Conservation (phyloP, 495 filamentous ascomycete genomes). For the Tuber calosporum region DNA sequence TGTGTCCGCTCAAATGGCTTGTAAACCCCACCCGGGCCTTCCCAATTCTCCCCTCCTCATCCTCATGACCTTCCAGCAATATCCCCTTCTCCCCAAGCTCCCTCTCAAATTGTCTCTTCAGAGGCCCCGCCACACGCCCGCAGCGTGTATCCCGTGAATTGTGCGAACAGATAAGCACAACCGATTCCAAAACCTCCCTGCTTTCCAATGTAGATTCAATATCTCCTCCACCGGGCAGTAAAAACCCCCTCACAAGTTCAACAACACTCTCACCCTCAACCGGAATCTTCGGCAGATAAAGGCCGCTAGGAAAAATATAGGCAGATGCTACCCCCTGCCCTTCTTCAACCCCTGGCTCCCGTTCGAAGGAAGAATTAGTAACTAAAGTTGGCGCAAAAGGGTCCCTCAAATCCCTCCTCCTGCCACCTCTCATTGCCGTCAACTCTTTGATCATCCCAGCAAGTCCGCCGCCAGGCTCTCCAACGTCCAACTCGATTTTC, state of each 20-base stretch:
- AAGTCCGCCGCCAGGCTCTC: slow-evolving; percentile 53
- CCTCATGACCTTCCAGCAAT: slow-evolving; percentile 22
- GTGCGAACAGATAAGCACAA: slow-evolving; percentile 81
- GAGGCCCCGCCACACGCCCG: slow-evolving; percentile 66
- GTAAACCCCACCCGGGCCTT: slow-evolving; percentile 61
- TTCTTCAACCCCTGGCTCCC: slow-evolving; percentile 24
- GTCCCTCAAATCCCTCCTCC: slow-evolving; percentile 48
- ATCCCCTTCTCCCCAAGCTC: slow-evolving; percentile 43
- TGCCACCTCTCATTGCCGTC: slow-evolving; percentile 58
- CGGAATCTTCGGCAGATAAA: slow-evolving; percentile 46
- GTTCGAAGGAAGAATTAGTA: slow-evolving; percentile 19
- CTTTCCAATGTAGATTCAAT: slow-evolving; percentile 13
- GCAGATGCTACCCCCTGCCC: slow-evolving; percentile 40
- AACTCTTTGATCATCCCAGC: slow-evolving; percentile 63
- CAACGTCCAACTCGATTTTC: slow-evolving; percentile 55
- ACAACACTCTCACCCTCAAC: slow-evolving; percentile 44
- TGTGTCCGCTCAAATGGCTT: slow-evolving; percentile 87
- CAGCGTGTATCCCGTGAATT: slow-evolving; percentile 71
- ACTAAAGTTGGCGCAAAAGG: slow-evolving; percentile 28
- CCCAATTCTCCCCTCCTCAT: slow-evolving; percentile 15
- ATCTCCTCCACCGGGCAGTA: slow-evolving; percentile 29
- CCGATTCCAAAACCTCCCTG: slow-evolving; percentile 56
- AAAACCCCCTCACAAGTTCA: slow-evolving; percentile 44
- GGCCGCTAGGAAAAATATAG: slow-evolving; percentile 46
- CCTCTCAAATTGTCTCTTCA: slow-evolving; percentile 60